Percentiles rank a stretch among this genome's conserved stretches.
These are phyloP conservation scores for Diplocarpon mali DNA, from an alignment of 2,329 filamentous ascomycete species.

Conservation along the genomic window DNA sequence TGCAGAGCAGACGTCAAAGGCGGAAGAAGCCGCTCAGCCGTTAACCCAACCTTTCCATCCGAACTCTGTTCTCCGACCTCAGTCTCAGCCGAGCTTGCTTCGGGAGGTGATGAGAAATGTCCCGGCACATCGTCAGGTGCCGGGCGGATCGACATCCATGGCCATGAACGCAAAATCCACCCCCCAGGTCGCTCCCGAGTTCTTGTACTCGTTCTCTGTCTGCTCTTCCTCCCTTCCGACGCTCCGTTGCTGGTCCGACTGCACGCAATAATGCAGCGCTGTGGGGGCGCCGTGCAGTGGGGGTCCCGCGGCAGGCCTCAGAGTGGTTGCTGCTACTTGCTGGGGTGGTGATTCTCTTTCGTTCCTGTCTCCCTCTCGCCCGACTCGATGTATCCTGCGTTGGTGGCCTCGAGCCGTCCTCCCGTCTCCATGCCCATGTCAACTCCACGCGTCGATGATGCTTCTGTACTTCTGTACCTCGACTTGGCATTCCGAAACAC, in stretches of 20 bases:
- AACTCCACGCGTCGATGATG: conserved; percentile 1
- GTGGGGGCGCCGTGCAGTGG: not conserved
- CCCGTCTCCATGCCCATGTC: not conserved
- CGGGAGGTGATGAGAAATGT: not conserved
- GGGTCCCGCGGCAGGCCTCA: not conserved
- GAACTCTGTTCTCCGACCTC: not conserved
- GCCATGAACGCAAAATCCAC: not conserved
- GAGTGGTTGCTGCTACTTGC: too few relatives aligned
- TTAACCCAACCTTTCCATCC: not conserved
- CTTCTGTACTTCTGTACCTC: conserved; percentile 12
- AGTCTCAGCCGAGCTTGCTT: conserved; percentile 3
- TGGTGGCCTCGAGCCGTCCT: too few relatives aligned
- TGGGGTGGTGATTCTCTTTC: too few relatives aligned
- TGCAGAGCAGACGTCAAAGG: too few relatives aligned
- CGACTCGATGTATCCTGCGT: not conserved
- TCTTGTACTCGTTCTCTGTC: too few relatives aligned
- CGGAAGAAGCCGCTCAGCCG: conserved; percentile 10
- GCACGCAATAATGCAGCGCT: conserved; percentile 3
- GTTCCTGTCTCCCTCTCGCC: conserved; percentile 2
- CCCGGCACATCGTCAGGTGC: conserved; percentile 1
- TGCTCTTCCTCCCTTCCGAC: not conserved
- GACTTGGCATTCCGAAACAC: conserved; percentile 4
- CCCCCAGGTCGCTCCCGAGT: too few relatives aligned
- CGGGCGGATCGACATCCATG: not conserved
- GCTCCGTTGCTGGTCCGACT: conserved; percentile 1